Evolutionary conservation across 768 basidiomycete genomes (phyloP), one percentile per base, ranked within the genome.

Genomic region (Terana coerulea): DNA sequence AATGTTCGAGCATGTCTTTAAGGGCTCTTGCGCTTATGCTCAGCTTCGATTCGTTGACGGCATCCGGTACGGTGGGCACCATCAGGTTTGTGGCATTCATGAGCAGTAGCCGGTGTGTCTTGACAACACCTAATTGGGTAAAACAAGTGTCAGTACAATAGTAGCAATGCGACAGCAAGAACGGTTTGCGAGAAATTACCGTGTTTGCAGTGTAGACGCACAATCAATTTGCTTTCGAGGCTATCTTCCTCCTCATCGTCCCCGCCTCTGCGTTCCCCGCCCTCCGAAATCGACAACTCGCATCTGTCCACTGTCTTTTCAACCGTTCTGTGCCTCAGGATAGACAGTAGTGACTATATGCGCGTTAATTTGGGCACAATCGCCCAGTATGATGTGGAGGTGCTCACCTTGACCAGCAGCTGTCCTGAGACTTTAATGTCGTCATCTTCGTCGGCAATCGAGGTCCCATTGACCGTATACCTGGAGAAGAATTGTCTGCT

Each of bases 191-290:
- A 1, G 31, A 10, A 56, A 70, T 56, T 63, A 88, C 90, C 91
- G 58, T 91, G 86, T 72, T 92, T 91, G 66, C 91, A 93, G 59
- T 88, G 77, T 44, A 92, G 66, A 56, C 83, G 83, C 33, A 92
- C 70, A 26, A 88, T 74, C 47, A 92, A 69, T 59, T 77, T 84
- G 60, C 83, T 86, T 65, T 91, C 87, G 5, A 89, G 70, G 42
- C 77, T 72, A 56, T 90, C 87, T 9, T 64, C 59, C 17, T 77
- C 78, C 21, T 78, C 77, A 37, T 72, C 71, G 10, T 68, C 67
- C 22, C 67, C 69, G 9, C 66, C 65, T 15, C 69, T 62, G 3
- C 68, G 67, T 1, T 39, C 53, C 17, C 74, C 76, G 35, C 70
- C 74, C 52, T 90, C 85, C 3, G 80, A 64, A 47, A 92, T 79